These are phyloP conservation scores for Aciculosporium take DNA, from an alignment of 2,329 filamentous ascomycete species.

Conservation along the genomic window DNA sequence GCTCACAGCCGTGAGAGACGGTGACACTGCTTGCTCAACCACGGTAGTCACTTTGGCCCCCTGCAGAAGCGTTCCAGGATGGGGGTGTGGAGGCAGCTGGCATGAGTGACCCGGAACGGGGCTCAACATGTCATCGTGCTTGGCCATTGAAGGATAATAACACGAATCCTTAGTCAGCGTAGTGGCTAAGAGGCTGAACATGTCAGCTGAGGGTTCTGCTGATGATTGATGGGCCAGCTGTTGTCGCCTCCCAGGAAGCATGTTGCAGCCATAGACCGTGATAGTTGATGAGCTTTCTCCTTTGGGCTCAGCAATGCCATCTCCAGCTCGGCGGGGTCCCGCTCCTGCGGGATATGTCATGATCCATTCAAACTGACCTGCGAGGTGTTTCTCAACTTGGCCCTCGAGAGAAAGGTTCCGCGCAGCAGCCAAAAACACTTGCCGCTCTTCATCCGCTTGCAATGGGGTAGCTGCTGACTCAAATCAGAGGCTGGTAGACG, in stretches of 20 bases:
- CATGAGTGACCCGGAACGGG: slow-evolving; percentile 4
- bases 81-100: slow-evolving; percentile 10
- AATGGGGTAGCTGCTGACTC: neutral
- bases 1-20: slow-evolving; percentile 17
- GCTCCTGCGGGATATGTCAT: slow-evolving; percentile 23
- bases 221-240: neutral
- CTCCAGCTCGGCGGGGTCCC: slow-evolving; percentile 11
- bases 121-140: slow-evolving; percentile 4
- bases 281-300: neutral
- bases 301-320: slow-evolving; percentile 5
- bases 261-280: slow-evolving; percentile 35
- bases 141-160: slow-evolving; percentile 8
- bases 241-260: slow-evolving; percentile 19
- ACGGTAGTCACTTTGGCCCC: slow-evolving; percentile 16
- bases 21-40: slow-evolving; percentile 20
- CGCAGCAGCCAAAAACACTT: neutral
- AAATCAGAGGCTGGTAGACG: neutral
- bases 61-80: slow-evolving; percentile 15
- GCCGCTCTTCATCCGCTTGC: neutral
- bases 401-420: slow-evolving; percentile 1
- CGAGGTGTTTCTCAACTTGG: slow-evolving; percentile 28
- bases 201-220: slow-evolving; percentile 16
- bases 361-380: slow-evolving; percentile 37
- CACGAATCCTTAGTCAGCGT: slow-evolving; percentile 20
- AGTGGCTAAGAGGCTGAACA: slow-evolving; percentile 34